These are phyloP conservation scores for Kwoniella sp. DNA, from an alignment of 768 basidiomycete species.

Conservation along the genomic window DNA sequence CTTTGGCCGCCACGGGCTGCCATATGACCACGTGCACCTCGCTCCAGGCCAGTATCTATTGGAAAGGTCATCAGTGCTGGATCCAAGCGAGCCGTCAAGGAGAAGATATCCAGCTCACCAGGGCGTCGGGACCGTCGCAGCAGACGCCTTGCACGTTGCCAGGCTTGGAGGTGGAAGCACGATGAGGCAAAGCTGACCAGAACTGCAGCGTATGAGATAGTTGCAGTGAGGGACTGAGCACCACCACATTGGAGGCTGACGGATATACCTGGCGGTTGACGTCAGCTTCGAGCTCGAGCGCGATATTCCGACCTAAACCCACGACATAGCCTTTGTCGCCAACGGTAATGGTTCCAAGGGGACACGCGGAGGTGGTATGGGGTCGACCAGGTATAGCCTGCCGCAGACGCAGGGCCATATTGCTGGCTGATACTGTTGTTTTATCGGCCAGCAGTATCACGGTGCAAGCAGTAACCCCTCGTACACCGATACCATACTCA, in stretches of 20 bases:
- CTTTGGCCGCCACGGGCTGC: constrained; percentile 12
- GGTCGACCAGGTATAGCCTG: constrained; percentile 37
- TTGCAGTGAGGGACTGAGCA: constrained; percentile 27
- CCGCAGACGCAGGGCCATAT: constrained; percentile 38
- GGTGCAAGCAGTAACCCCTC: neutral
- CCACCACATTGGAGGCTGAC: constrained; percentile 25
- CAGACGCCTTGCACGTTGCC: constrained; percentile 24
- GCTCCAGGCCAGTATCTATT: constrained; percentile 39
- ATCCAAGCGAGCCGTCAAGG: neutral
- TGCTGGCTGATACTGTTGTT: neutral
- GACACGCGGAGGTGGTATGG: constrained; percentile 5
- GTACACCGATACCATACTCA: neutral
- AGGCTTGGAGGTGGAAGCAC: constrained; percentile 22
- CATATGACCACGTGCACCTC: constrained; percentile 35
- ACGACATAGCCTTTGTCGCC: constrained; percentile 27
- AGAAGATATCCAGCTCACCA: constrained; percentile 16
- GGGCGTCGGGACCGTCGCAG: constrained; percentile 7
- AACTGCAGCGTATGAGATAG: constrained; percentile 30
- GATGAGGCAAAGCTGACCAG: constrained; percentile 31
- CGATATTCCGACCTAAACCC: constrained; percentile 1
- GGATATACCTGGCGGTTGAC: constrained; percentile 23
- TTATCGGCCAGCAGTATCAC: neutral
- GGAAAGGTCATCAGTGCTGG: neutral
- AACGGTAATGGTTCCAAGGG: constrained; percentile 10
- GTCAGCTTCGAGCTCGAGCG: constrained; percentile 2